These are phyloP conservation scores for Nasturtium officinale DNA, from an alignment of 345 rosid genomes.

Conservation along the genomic window DNA sequence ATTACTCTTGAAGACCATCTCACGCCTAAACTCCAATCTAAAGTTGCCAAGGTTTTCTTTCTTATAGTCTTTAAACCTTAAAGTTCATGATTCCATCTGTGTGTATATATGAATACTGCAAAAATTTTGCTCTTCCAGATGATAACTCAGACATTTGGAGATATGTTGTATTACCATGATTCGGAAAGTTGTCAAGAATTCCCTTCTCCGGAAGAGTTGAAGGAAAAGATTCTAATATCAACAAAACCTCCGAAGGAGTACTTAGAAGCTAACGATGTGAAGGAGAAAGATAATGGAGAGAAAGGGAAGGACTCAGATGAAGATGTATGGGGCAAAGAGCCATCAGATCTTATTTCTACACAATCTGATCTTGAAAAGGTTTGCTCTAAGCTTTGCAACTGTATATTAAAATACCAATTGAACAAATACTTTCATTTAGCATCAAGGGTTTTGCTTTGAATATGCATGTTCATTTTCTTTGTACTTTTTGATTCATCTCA, in stretches of 20 bases:
- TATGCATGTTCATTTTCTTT: not conserved
- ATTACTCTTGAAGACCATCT: constrained; percentile 84
- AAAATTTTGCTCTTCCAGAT: constrained; percentile 40
- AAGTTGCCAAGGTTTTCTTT: constrained; percentile 54
- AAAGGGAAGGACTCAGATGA: constrained; percentile 57
- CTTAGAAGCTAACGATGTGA: constrained; percentile 43
- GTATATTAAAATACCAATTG: not conserved
- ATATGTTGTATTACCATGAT: constrained; percentile 53
- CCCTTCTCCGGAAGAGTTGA: constrained; percentile 65
- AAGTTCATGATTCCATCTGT: not conserved
- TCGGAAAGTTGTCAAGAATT: constrained; percentile 49
- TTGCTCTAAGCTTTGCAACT: constrained; percentile 5
- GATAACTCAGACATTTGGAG: constrained; percentile 59
- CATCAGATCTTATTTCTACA: constrained; percentile 42
- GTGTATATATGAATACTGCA: not conserved
- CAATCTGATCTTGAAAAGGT: constrained; percentile 53
- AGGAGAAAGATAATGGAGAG: constrained; percentile 43
- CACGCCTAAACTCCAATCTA: constrained; percentile 67
- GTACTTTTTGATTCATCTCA: not conserved
- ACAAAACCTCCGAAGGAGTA: constrained; percentile 71
- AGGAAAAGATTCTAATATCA: constrained; percentile 57
- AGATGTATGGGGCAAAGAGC: constrained; percentile 56
- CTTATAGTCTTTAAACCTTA: not conserved
- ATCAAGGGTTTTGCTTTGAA: not conserved
- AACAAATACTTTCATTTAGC: constrained; percentile 1